phyloP scores from a whole-genome alignment of 208 protist species.

The Angomonas ambiguus region DNA sequence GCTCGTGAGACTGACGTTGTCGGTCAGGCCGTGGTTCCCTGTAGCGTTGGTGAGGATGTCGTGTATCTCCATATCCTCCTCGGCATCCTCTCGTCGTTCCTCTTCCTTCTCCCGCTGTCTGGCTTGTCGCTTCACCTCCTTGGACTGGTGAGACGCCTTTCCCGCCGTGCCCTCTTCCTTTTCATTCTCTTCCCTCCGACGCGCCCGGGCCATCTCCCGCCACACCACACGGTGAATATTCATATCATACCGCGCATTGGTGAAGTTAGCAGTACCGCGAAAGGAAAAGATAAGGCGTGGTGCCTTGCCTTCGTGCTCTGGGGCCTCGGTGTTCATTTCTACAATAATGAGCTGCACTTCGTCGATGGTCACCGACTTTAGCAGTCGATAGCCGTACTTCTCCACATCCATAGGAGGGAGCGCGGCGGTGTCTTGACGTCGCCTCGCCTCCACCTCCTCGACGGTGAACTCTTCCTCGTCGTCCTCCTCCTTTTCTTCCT shows the following conservation, averaged over 20 bases:
- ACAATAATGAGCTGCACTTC: slow-evolving; percentile 78
- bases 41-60: not conserved
- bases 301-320: slow-evolving; percentile 49
- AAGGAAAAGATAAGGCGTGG: slow-evolving; percentile 84
- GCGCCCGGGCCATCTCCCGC: slow-evolving; percentile 57
- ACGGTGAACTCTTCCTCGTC: not conserved
- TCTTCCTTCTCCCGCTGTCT: not conserved
- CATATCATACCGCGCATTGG: slow-evolving; percentile 77
- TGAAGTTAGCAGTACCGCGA: slow-evolving; percentile 78
- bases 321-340: slow-evolving; percentile 34
- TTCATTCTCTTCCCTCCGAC: not conserved
- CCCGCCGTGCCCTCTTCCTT: not conserved
- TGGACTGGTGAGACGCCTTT: not conserved
- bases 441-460: not conserved
- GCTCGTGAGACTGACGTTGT: not conserved
- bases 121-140: not conserved
- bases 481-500: not conserved
- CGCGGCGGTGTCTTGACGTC: not conserved
- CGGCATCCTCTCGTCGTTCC: not conserved
- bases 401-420: slow-evolving; percentile 63
- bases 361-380: slow-evolving; percentile 43
- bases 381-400: slow-evolving; percentile 73
- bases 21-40: not conserved
- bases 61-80: not conserved
- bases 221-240: slow-evolving; percentile 64